These are phyloP conservation scores for Capsella rubella DNA, from an alignment of 441 rosid genomes.

Conservation along the genomic window DNA sequence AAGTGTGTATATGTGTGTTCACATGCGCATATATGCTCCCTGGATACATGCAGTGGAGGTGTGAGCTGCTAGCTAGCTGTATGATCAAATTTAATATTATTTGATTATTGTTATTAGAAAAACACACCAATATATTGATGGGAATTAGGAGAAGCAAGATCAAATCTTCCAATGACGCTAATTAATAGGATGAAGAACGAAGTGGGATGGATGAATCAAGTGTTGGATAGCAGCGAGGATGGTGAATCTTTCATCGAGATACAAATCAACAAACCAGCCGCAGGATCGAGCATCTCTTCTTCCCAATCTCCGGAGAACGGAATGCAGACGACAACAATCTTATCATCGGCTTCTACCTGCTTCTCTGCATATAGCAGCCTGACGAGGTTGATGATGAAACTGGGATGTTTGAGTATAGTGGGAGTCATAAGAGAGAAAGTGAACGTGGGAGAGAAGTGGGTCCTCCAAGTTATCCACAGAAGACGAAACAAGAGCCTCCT, in stretches of 20 bases:
- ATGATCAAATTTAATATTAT: conserved; percentile 3
- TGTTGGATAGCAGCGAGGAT: conserved; percentile 4
- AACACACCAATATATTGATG: neutral
- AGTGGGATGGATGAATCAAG: conserved; percentile 28
- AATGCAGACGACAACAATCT: conserved; percentile 23
- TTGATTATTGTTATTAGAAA: conserved; percentile 4
- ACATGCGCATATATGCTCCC: conserved; percentile 24
- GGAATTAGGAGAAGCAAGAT: conserved; percentile 17
- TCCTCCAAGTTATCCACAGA: conserved; percentile 31
- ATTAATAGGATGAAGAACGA: conserved; percentile 25
- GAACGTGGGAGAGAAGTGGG: conserved; percentile 43
- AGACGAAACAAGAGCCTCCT: conserved; percentile 36
- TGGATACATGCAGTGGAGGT: conserved; percentile 5
- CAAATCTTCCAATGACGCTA: neutral
- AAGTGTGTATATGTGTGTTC: neutral
- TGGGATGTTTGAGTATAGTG: conserved; percentile 38
- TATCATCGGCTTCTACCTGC: conserved; percentile 32
- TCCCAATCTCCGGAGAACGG: conserved; percentile 29
- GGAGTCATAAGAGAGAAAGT: conserved; percentile 42
- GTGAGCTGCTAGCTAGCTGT: conserved; percentile 31
- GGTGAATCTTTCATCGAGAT: conserved; percentile 41
- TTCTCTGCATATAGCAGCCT: conserved; percentile 33
- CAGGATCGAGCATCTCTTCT: neutral
- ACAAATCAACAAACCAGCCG: conserved; percentile 27
- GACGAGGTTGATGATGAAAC: conserved; percentile 37